Conservation (phyloP, 306 rosid genomes). For the Sechiopsis laciniata region DNA sequence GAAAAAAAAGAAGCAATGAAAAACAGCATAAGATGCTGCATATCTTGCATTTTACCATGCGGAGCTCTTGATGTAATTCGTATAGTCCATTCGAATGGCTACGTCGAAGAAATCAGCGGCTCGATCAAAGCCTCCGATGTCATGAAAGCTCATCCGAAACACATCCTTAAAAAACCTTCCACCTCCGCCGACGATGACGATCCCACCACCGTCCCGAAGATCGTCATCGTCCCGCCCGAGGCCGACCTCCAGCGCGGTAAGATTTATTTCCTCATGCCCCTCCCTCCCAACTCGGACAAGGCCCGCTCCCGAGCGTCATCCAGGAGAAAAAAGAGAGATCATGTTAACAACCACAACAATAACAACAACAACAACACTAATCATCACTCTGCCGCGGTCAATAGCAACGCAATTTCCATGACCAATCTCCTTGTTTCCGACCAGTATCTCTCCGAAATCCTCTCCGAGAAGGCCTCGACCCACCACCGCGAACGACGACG, state of each 20-base stretch:
- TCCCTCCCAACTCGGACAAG: slow-evolving; percentile 39
- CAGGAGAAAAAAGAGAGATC: slow-evolving; percentile 25
- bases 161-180: slow-evolving; percentile 74
- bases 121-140: slow-evolving; percentile 61
- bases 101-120: slow-evolving; percentile 76
- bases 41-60: slow-evolving; percentile 94
- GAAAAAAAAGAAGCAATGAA: slow-evolving; percentile 36
- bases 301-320: neutral
- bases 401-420: slow-evolving; percentile 11
- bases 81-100: slow-evolving; percentile 76
- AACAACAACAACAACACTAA: neutral
- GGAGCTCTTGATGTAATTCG: slow-evolving; percentile 89
- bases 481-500: slow-evolving; percentile 71
- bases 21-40: slow-evolving; percentile 77
- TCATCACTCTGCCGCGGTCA: slow-evolving; percentile 15
- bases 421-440: slow-evolving; percentile 31
- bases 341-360: neutral
- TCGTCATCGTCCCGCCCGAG: slow-evolving; percentile 77
- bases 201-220: slow-evolving; percentile 45
- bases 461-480: slow-evolving; percentile 73
- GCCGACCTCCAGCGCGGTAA: slow-evolving; percentile 85
- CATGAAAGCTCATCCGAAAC: slow-evolving; percentile 82
- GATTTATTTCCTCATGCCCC: slow-evolving; percentile 92
- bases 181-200: slow-evolving; percentile 26
- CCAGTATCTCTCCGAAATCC: slow-evolving; percentile 61